These are phyloP conservation scores for Lithohypha guttulata DNA, from an alignment of 2,329 filamentous ascomycete genomes.

Conservation along the genomic window DNA sequence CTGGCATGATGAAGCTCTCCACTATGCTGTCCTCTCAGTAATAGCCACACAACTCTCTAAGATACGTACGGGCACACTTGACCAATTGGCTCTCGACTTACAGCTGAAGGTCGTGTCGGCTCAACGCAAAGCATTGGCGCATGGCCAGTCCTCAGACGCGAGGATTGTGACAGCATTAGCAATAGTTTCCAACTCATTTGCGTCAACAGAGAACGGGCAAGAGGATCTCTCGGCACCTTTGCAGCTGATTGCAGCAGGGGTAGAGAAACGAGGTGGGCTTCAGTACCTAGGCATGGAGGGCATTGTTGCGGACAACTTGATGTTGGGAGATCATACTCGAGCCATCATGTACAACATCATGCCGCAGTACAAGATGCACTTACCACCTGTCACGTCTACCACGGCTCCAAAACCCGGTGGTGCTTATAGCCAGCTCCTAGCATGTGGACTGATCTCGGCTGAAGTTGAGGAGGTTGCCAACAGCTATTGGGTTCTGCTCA, in stretches of 20 bases:
- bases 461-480: neutral
- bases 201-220: neutral
- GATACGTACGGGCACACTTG: neutral
- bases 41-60: neutral
- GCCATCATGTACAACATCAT: neutral
- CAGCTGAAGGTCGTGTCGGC: neutral
- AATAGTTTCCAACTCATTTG: neutral
- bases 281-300: slow-evolving; percentile 3
- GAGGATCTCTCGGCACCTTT: neutral
- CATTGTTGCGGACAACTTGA: neutral
- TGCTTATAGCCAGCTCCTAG: neutral
- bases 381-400: neutral
- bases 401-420: neutral
- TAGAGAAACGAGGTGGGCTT: neutral
- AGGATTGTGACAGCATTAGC: neutral
- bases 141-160: neutral
- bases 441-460: neutral
- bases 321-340: neutral
- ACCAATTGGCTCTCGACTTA: neutral
- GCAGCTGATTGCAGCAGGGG: neutral
- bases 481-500: neutral
- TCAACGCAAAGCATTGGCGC: neutral
- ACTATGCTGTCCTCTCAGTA: neutral
- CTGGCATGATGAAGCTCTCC: neutral
- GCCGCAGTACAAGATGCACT: neutral